Conservation (phyloP, 1,284 basidiomycete genomes). For the Tremellales sp. region DNA sequence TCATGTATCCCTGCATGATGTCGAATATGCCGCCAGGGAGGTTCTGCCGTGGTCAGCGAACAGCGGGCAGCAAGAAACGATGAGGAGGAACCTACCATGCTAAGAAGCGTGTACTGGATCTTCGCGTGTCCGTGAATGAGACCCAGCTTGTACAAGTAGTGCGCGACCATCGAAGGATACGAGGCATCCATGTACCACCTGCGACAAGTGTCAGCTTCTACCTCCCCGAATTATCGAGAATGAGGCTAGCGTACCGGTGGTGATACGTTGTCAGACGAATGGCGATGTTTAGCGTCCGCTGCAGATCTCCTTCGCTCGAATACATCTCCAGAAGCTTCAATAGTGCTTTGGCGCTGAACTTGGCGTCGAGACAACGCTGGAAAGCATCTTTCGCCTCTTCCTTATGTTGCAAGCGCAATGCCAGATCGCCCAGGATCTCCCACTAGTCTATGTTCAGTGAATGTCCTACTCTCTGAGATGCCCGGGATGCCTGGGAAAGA, state of each 20-base stretch:
- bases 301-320: slow-evolving; percentile 87
- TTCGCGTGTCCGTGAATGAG: slow-evolving; percentile 92
- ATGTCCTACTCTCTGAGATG: not conserved
- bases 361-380: slow-evolving; percentile 83
- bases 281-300: slow-evolving; percentile 81
- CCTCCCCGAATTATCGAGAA: slow-evolving; percentile 1
- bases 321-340: slow-evolving; percentile 89
- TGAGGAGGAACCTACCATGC: slow-evolving; percentile 62
- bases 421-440: slow-evolving; percentile 97
- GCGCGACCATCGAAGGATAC: slow-evolving; percentile 86
- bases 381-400: slow-evolving; percentile 98
- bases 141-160: slow-evolving; percentile 86
- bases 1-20: slow-evolving; percentile 69
- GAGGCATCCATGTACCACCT: slow-evolving; percentile 66
- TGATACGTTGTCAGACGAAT: slow-evolving; percentile 91
- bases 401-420: slow-evolving; percentile 85
- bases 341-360: slow-evolving; percentile 90
- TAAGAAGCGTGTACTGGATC: slow-evolving; percentile 86
- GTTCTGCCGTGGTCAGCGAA: slow-evolving; percentile 41
- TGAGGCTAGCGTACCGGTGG: slow-evolving; percentile 50
- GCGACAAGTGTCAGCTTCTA: not conserved
- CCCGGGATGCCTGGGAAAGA: no score
- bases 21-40: slow-evolving; percentile 76
- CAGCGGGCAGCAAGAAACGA: not conserved
- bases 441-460: slow-evolving; percentile 51